Evolutionary conservation across 2,329 filamentous ascomycete species (phyloP), one percentile per base, ranked within the genome.

Genomic region (Botryotinia convoluta): DNA sequence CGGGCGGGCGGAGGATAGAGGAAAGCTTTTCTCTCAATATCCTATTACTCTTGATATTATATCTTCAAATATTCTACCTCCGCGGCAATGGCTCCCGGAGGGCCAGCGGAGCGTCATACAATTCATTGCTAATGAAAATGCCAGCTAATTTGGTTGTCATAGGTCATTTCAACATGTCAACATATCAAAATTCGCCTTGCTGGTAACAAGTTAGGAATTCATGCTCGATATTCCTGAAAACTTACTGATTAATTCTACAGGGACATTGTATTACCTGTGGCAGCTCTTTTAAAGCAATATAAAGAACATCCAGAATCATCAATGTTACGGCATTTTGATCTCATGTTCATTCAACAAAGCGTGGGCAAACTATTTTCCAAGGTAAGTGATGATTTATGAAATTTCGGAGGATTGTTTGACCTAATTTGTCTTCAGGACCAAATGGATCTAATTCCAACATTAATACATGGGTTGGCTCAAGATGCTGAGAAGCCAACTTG

Each of bases 331-430:
- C 93, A 97, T 80, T 92, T 98, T 78, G 95, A 98, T 82, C 85
- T 98, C 59, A 87, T 92, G 29, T 97, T 97, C 80, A 92, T 98
- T 54, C 93, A 97, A 79, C 93, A 97, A 80, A 96, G 95, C 57
- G 85, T 93, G 62, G 87, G 87, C 69, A 86, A 91, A 68, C 82
- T 93, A 32, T 85, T 86, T 3, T 81, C 86, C 18, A 81, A 83
- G 26, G 82, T 83, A 76, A 81, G 88, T 35, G 82, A 29, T 16
- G n/a, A 42, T 51, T 20, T 8, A 42, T 44, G 20, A n/a, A 9
- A 26, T 29, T 20, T 35, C 2, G 29, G 14, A 4, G 35, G 26
- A 57, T 39, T 14, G 18, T 3, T 29, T 8, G n/a, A 45, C 18
- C 65, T 73, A 65, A 73, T 20, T 29, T 22, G 16, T 29, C 9